Base-by-base conservation (phyloP, 441 rosid genomes). In the Euphorbia schlechtendalii region DNA sequence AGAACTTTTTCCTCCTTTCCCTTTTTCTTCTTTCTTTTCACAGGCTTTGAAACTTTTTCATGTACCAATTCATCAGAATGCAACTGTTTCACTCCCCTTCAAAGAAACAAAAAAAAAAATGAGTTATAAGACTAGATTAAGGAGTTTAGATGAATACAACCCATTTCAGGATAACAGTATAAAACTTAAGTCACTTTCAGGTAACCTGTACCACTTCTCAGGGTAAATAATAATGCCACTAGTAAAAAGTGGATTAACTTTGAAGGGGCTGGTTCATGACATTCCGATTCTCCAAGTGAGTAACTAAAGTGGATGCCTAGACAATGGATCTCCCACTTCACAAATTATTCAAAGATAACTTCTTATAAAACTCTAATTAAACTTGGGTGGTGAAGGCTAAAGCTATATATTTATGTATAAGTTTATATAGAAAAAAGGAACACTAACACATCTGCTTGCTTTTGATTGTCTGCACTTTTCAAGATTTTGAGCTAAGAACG, bases 401-500 rank as follows among this genome's bases (percentile, higher is more conserved):
- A 27, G 62, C 38, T 59, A 56, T 8, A 11, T 21, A 43, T 66
- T 45, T 30, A 8, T 41, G 25, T 66, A 9, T 54, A 25, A 9
- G 43, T 43, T 56, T 8, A 15, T 14, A 49, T 36, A 59, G 40
- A 67, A 32, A 9, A 51, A 36, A 18, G 24, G 13, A 24, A 57
- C 4, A 56, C 77, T 64, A 52, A 76, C 80, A 45, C 65, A 20
- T 69, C 38, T 57, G 52, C 68, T 54, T 27, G 65, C 66, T 59
- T 65, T 60, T 54, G 71, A 61, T 66, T 67, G 67, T 56, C 69
- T 51, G 69, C 71, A 59, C 43, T 55, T 24, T 17, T 43, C 27
- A 43, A 32, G 6, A 6, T 32, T 32, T 32, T 32, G 34, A 32
- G 34, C 6, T 32, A 32, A 32, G 34, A 32, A 32, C 3, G 34